Base-by-base conservation (phyloP, 768 basidiomycete genomes). In the Daedalea quercina region DNA sequence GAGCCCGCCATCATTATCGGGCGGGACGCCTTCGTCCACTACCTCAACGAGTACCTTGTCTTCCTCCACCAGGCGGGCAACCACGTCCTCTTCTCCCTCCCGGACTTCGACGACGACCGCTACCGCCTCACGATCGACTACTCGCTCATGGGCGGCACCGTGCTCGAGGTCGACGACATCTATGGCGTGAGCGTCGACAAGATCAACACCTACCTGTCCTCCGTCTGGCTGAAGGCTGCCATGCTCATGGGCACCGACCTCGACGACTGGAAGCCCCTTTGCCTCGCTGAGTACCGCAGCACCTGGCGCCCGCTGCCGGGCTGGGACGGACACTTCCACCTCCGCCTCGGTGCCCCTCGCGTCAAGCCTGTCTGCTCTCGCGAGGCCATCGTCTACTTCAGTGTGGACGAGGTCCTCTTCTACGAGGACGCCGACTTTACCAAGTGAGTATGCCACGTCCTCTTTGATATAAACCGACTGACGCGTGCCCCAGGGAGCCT, bases 81-180 rank as follows among this genome's bases (percentile, higher is more conserved):
- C 54, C 66, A 69, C 57, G 60, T 65, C 22, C 52, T 69, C 22
- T 64, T 61, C 57, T 64, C 60, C 11, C 60, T 67, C 19, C 67
- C 67, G 13, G 64, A 66, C 47, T 67, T 69, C 52, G 64, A 65
- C 52, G 60, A 65, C 43, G 54, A 58, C 53, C 47, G 54, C 24
- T 53, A 56, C 42, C 51, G 51, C n/a, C 48, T 55, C 47, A 44
- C 50, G 22, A 57, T 65, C 50, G 59, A 67, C 51, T 67, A 58
- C 54, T 67, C 67, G 1, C 55, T 63, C 54, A 57, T 62, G 51
- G 55, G 50, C 9, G 50, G 42, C 31, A 47, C 44, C 28, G 33
- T 56, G 23, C 49, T 49, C 19, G 56, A 58, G 42, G 51, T 56
- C 19, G 54, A 57, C 4, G 56, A 54, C 31, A 53, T 64, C 37